A percentile compares a stretch with the other conserved stretches of the same genome.
Evolutionary conservation across 2,329 filamentous ascomycete genomes (phyloP).

Genomic region (Colletotrichum destructivum): DNA sequence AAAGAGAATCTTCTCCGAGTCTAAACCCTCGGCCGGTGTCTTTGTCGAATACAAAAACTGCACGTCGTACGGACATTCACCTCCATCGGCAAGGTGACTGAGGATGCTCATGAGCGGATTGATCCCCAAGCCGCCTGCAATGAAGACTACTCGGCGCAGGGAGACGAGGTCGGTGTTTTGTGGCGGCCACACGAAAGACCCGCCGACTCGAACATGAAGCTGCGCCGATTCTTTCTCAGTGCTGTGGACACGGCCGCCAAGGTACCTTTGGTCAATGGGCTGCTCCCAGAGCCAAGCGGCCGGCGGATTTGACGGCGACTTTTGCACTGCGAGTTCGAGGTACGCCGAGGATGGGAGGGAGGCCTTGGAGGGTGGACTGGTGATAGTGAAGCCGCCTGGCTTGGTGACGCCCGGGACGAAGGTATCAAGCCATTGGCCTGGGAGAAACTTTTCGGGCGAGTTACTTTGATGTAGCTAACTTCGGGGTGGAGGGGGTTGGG

Average conservation of each 20-base stretch:
- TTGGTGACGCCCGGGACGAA: slow-evolving; percentile 78
- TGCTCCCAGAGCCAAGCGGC: slow-evolving; percentile 82
- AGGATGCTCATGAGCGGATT: slow-evolving; percentile 86
- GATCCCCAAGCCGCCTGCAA: slow-evolving; percentile 87
- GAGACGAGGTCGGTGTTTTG: slow-evolving; percentile 56
- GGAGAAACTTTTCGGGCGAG: slow-evolving; percentile 71
- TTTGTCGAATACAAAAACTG: slow-evolving; percentile 75
- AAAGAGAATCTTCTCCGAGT: slow-evolving; percentile 63
- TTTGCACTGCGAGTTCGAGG: slow-evolving; percentile 85
- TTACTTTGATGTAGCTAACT: neutral
- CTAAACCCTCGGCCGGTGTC: slow-evolving; percentile 47
- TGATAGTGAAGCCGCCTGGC: slow-evolving; percentile 91
- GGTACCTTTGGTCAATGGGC: slow-evolving; percentile 42
- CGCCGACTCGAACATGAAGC: slow-evolving; percentile 81
- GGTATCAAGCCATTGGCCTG: slow-evolving; percentile 92
- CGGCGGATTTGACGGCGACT: slow-evolving; percentile 78
- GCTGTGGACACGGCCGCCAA: slow-evolving; percentile 59
- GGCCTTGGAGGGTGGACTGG: slow-evolving; percentile 77
- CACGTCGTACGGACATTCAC: slow-evolving; percentile 56
- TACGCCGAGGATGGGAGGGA: slow-evolving; percentile 57
- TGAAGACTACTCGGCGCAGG: slow-evolving; percentile 76
- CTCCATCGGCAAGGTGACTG: slow-evolving; percentile 67
- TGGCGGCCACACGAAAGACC: slow-evolving; percentile 83
- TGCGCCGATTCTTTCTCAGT: slow-evolving; percentile 71
- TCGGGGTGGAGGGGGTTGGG: neutral